These are phyloP conservation scores for Phytophthora citrophthora DNA, from an alignment of 352 stramenopile species.

Conservation along the genomic window DNA sequence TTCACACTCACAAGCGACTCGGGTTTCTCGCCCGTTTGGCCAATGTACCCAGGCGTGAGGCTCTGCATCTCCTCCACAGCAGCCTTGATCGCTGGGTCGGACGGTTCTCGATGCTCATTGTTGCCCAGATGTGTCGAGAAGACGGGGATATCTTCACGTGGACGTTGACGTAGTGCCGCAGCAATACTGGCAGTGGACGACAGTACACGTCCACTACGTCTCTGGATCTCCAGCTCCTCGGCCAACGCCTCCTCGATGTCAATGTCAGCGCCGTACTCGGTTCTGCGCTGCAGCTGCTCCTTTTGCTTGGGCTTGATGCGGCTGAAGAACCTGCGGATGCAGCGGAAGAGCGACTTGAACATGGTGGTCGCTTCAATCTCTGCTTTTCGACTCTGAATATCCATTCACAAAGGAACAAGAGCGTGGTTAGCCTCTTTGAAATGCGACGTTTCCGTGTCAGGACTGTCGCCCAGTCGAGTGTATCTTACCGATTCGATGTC, in stretches of 20 bases:
- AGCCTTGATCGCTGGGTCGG: constrained; percentile 25
- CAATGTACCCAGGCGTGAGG: constrained; percentile 33
- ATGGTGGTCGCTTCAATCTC: constrained; percentile 15
- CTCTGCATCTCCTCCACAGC: constrained; percentile 42
- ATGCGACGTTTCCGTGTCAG: constrained; percentile 11
- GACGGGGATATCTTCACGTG: constrained; percentile 34
- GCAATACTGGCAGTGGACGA: constrained; percentile 50
- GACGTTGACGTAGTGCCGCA: constrained; percentile 38
- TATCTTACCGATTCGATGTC: constrained; percentile 33
- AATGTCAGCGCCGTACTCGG: constrained; percentile 36
- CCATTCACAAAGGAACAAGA: constrained; percentile 5
- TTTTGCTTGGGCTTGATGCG: constrained; percentile 35
- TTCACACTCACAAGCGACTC: constrained; percentile 31
- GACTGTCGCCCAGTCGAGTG: constrained; percentile 13
- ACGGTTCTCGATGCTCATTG: constrained; percentile 27
- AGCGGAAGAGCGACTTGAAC: constrained; percentile 47
- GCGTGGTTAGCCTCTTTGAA: constrained; percentile 7
- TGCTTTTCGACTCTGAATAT: constrained; percentile 19
- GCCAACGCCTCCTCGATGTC: constrained; percentile 48
- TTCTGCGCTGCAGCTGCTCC: constrained; percentile 20
- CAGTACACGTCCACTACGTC: constrained; percentile 36
- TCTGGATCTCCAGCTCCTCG: constrained; percentile 42
- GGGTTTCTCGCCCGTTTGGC: constrained; percentile 32
- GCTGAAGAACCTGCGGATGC: constrained; percentile 40
- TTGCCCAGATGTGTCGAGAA: constrained; percentile 37